phyloP scores from a whole-genome alignment of 2,329 filamentous ascomycete species.

The Colletotrichum horii region DNA sequence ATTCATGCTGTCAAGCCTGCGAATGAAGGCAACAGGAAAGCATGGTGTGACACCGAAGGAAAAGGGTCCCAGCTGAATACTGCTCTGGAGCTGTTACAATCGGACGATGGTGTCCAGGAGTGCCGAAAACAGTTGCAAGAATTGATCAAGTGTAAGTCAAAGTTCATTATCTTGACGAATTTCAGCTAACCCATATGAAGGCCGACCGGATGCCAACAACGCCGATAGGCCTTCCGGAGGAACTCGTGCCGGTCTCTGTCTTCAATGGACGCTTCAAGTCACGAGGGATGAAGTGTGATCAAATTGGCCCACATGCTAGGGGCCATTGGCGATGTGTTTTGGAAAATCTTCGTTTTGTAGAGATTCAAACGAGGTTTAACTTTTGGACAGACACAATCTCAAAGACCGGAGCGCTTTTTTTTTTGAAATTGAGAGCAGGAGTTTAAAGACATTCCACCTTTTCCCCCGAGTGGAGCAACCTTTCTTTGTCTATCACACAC shows the following conservation, averaged over 20 bases:
- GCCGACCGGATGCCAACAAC: not conserved
- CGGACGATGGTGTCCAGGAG: not conserved
- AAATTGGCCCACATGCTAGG: not conserved
- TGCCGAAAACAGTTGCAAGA: not conserved
- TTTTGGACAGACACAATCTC: not conserved
- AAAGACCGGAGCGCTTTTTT: not conserved
- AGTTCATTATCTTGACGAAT: not conserved
- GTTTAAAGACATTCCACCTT: not conserved
- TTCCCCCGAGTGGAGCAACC: not conserved
- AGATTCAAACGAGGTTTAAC: not conserved
- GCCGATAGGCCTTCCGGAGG: not conserved
- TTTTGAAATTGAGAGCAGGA: accelerated
- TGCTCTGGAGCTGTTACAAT: not conserved
- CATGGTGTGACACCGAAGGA: not conserved
- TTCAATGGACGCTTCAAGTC: not conserved
- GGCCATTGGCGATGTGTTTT: too few relatives aligned
- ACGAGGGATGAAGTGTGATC: not conserved
- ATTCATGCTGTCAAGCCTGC: not conserved
- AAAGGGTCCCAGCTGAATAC: not conserved
- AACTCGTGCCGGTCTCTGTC: not conserved
- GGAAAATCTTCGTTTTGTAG: not conserved
- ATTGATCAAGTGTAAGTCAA: not conserved
- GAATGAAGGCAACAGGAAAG: not conserved
- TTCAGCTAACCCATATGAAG: not conserved
- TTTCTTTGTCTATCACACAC: not conserved